phyloP scores from a whole-genome alignment of 768 basidiomycete genomes.

The Russula griseocarnosa region DNA sequence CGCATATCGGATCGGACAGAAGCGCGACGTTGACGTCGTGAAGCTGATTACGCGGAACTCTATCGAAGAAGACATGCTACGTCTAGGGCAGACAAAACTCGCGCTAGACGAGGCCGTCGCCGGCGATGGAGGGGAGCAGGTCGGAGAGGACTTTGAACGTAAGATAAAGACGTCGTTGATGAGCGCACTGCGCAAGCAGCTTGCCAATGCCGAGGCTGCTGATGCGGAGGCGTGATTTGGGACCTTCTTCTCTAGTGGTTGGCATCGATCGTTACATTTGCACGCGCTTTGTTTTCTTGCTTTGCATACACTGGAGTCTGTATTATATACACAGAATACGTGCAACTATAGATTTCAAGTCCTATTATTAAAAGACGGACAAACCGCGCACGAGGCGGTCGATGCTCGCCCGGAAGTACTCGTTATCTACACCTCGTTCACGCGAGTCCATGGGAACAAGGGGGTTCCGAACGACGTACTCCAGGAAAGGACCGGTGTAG shows the following conservation, averaged over 20 bases:
- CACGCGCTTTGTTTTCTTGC: conserved; percentile 24
- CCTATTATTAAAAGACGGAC: conserved; percentile 41
- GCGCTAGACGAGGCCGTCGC: conserved; percentile 93
- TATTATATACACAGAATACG: conserved; percentile 15
- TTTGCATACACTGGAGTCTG: conserved; percentile 25
- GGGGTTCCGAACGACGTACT: conserved; percentile 92
- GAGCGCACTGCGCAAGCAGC: conserved; percentile 77
- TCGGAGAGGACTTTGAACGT: conserved; percentile 51
- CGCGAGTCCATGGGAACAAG: conserved; percentile 78
- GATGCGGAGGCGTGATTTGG: conserved; percentile 6
- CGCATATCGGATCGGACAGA: conserved; percentile 95
- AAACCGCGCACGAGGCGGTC: conserved; percentile 70
- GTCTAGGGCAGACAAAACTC: conserved; percentile 84
- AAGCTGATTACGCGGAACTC: conserved; percentile 89
- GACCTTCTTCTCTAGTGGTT: background rate
- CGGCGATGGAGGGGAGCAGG: conserved; percentile 59
- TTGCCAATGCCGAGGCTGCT: conserved; percentile 10
- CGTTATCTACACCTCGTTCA: conserved; percentile 86
- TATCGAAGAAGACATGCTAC: conserved; percentile 95
- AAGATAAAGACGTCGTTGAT: conserved; percentile 86
- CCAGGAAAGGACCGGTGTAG: conserved; percentile 90
- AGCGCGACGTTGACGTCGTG: conserved; percentile 89
- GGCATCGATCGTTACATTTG: conserved; percentile 9
- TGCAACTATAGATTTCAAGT: background rate
- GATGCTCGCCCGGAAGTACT: conserved; percentile 77